Percentiles rank a stretch among this genome's conserved stretches.
phyloP scores from a whole-genome alignment of 108 stramenopile genomes.

The Skeletonema marinoi region DNA sequence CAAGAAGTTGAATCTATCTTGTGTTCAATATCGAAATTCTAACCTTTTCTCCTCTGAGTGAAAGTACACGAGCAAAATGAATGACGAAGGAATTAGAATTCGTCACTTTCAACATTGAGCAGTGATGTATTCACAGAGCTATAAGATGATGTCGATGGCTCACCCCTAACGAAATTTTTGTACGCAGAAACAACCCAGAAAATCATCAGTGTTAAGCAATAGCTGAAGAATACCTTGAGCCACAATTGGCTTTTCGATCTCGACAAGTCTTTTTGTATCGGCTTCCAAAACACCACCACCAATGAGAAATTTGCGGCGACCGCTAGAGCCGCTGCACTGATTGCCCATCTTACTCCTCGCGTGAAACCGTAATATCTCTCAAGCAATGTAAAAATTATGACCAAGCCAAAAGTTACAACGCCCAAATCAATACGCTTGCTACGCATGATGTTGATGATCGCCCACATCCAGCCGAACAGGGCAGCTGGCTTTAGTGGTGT shows the following conservation, averaged over 20 bases:
- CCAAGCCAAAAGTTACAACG: constrained; percentile 34
- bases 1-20: not conserved
- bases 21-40: not conserved
- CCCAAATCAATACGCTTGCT: constrained; percentile 38
- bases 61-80: not conserved
- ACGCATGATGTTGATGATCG: constrained; percentile 20
- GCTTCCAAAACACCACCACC: constrained; percentile 30
- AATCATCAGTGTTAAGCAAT: constrained; percentile 33
- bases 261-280: constrained; percentile 16
- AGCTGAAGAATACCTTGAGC: constrained; percentile 36
- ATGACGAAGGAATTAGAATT: not conserved
- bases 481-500: no score
- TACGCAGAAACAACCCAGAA: constrained; percentile 36
- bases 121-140: no score
- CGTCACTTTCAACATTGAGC: no score
- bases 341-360: constrained; percentile 3
- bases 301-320: constrained; percentile 43
- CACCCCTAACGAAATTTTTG: constrained; percentile 36
- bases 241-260: constrained; percentile 24
- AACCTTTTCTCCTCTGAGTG: not conserved
- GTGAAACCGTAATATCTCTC: constrained; percentile 31
- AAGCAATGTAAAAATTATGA: constrained; percentile 5
- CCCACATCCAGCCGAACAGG: constrained; percentile 40
- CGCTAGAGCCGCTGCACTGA: constrained; percentile 2
- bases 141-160: constrained; percentile 10